Conservation (phyloP, 2,329 filamentous ascomycete genomes). For the Microsporum ferrugineum region DNA sequence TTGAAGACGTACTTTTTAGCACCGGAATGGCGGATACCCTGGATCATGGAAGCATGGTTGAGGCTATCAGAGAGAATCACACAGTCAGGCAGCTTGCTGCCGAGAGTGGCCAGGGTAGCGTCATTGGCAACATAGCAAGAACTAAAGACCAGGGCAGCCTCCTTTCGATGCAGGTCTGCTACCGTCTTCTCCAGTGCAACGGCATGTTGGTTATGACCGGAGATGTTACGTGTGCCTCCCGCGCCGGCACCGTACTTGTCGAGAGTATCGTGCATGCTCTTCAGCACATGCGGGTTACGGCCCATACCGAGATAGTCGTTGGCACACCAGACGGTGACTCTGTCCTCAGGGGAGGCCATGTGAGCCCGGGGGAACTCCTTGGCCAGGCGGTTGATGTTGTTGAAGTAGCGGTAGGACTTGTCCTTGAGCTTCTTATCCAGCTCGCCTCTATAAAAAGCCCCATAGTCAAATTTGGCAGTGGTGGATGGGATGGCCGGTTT, state of each 20-base stretch:
- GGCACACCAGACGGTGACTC: slow-evolving; percentile 96
- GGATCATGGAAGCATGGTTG: slow-evolving; percentile 99
- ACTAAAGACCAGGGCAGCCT: slow-evolving; percentile 84
- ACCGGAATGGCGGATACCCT: slow-evolving; percentile 93
- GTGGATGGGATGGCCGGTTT: slow-evolving; percentile 38
- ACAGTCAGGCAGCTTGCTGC: slow-evolving; percentile 89
- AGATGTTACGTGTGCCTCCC: slow-evolving; percentile 93
- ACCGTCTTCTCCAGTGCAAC: slow-evolving; percentile 70
- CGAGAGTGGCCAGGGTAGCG: slow-evolving; percentile 89
- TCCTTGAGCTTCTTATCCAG: slow-evolving; percentile 99
- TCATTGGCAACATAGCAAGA: slow-evolving; percentile 99
- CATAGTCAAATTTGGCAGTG: slow-evolving; percentile 68
- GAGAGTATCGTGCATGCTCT: slow-evolving; percentile 86
- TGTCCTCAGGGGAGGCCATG: slow-evolving; percentile 69
- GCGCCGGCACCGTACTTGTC: slow-evolving; percentile 92
- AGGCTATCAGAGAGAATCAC: slow-evolving; percentile 95
- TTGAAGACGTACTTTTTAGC: slow-evolving; percentile 98
- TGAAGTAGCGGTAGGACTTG: slow-evolving; percentile 99
- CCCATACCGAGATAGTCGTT: slow-evolving; percentile 99
- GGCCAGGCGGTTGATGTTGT: slow-evolving; percentile 98
- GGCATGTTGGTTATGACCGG: slow-evolving; percentile 92
- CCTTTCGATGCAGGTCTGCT: slow-evolving; percentile 82
- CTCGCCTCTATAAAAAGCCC: slow-evolving; percentile 75
- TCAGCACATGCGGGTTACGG: slow-evolving; percentile 72
- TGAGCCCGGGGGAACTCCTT: slow-evolving; percentile 94